Evolutionary conservation across 1,284 basidiomycete species (phyloP), one percentile per base, ranked within the genome.

Genomic region (Vanrija pseudolonga): DNA sequence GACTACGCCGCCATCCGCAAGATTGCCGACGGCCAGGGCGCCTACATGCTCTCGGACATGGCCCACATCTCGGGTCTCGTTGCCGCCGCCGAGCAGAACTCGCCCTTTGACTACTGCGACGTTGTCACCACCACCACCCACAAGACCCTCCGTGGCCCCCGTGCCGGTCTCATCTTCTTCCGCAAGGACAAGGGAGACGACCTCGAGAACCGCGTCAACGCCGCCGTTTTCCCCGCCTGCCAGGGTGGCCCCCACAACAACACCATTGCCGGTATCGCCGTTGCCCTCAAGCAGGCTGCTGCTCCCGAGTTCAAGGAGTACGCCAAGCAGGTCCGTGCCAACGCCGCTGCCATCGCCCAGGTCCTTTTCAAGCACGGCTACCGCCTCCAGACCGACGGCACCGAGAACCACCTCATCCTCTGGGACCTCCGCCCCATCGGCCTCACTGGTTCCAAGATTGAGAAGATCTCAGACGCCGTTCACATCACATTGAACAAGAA

Each of bases 211-310:
- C 88, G 92, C 54, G 87, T 99, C 71, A 98, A 98, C 77, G 90
- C 94, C 45, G 93, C 96, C 60, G 96, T 99, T 66, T 99, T 99
- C 87, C 96, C 96, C 55, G 96, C 96, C 44, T 98, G 95, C 85
- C 96, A 98, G 81, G 96, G 96, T 80, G 96, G 96, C 50, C 96
- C 96, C 47, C 96, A 98, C 83, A 98, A 98, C 83, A 95, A 98
- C 82, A 93, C 96, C 64, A 98, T 99, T 60, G 95, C 95, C 50
- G 92, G 86, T 74, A 84, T 99, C 64, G 94, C 94, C 53, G 95
- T 94, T 19, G 83, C 96, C n/a, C 86, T 99, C 63, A 87, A 89
- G 73, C 96, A 98, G 78, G 96, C 86, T 39, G 82, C 88, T 62
- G 86, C 90, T 73, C 96, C 95, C 12, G 85, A 84, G 36, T 99